Percentiles rank a stretch among this genome's conserved stretches.
Evolutionary conservation across 805 yeast species (phyloP).

Genomic region (Candida nonsorbophila): DNA sequence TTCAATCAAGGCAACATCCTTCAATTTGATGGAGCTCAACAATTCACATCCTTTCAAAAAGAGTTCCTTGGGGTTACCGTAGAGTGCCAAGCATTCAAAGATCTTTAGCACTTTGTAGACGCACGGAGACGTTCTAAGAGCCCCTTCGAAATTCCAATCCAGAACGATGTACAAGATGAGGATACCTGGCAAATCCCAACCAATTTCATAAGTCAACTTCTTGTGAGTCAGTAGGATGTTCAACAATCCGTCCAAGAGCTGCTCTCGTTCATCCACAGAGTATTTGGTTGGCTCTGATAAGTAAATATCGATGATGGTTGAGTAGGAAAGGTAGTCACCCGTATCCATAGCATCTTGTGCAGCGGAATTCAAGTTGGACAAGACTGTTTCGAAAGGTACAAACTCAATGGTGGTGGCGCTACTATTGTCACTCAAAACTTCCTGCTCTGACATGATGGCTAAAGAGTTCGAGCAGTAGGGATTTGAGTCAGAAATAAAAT

Average conservation of each 20-base stretch:
- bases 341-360: conserved; percentile 36
- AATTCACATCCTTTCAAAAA: conserved; percentile 68
- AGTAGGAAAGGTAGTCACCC: conserved; percentile 62
- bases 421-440: conserved; percentile 9
- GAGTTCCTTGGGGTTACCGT: conserved; percentile 80
- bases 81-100: conserved; percentile 58
- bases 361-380: conserved; percentile 24
- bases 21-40: conserved; percentile 33
- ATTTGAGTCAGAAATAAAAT: too few species aligned
- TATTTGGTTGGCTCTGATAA: conserved; percentile 43
- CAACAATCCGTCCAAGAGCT: conserved; percentile 42
- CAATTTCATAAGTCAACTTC: conserved; percentile 58
- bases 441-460: conserved; percentile 18
- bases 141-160: conserved; percentile 17
- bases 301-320: conserved; percentile 66
- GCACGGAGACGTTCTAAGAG: conserved; percentile 35
- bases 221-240: conserved; percentile 40
- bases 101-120: conserved; percentile 36
- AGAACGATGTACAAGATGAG: conserved; percentile 51
- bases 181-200: conserved; percentile 87
- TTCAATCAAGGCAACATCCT: conserved; percentile 9
- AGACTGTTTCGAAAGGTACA: conserved; percentile 17
- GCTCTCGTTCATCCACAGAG: conserved; percentile 43
- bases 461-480: too few species aligned
- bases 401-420: conserved; percentile 18